Evolutionary conservation across 768 basidiomycete genomes (phyloP).

Genomic region (Lentinula raphanica): DNA sequence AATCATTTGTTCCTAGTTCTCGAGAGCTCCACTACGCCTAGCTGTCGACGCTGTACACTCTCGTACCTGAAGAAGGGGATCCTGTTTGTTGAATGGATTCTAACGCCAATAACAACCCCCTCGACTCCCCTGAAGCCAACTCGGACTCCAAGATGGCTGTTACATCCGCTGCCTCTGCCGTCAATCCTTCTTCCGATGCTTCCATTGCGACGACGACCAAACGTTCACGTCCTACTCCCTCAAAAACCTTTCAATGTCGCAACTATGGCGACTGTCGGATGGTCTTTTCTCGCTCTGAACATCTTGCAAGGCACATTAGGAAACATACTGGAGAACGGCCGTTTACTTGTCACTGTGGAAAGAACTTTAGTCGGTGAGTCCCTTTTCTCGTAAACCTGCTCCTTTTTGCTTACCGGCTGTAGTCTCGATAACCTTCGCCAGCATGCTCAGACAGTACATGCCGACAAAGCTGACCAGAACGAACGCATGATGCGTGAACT

Average conservation of each 20-base stretch:
- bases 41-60: background rate
- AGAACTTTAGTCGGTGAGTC: conserved; percentile 39
- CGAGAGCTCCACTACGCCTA: conserved; percentile 3
- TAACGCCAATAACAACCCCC: background rate
- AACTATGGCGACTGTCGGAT: conserved; percentile 95
- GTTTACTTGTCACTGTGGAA: conserved; percentile 92
- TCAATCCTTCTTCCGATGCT: background rate
- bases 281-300: conserved; percentile 54
- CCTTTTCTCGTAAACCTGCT: background rate
- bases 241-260: conserved; percentile 92
- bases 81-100: background rate
- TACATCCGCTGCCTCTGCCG: background rate
- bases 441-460: conserved; percentile 94
- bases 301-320: conserved; percentile 34
- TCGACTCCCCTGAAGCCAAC: background rate
- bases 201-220: conserved; percentile 26
- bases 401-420: conserved; percentile 48
- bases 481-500: conserved; percentile 90
- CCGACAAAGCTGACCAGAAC: conserved; percentile 88
- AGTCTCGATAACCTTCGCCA: conserved; percentile 96
- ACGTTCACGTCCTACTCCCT: conserved; percentile 77
- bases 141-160: conserved; percentile 1
- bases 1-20: background rate
- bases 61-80: background rate
- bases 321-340: conserved; percentile 98